Evolutionary conservation across 352 stramenopile genomes (phyloP), one percentile per base, ranked within the genome.

Genomic region (Phytopythium helicoides): DNA sequence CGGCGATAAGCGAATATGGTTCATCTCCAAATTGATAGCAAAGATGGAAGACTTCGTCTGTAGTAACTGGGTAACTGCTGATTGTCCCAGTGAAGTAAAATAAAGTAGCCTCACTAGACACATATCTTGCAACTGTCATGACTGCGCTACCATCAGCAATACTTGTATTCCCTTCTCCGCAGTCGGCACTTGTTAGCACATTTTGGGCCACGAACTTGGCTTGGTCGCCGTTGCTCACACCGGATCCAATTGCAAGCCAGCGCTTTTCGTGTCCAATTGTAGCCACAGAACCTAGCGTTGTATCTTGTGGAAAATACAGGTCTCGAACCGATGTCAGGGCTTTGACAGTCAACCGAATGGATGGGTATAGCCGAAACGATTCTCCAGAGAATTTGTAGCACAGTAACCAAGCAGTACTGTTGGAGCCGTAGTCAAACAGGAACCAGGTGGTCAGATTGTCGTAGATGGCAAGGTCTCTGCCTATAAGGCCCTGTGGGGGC

Each of bases 11-110:
- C 9, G 76, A 66, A 48, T 68, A 87, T 3, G 76, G 74, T 3
- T 89, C 79, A 34, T 84, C 68, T 47, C 86, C 74, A 22, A 89
- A 89, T n/a, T 72, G 60, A 45, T 89, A 89, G 56, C 79, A 89
- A 28, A 87, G n/a, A 16, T 79, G 72, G 52, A 87, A 89, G 6
- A 76, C 41, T 34, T 87, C 76, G 9, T 51, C 68, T 0, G 56
- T 60, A 0, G 74, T 67, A 3, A 53, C 33, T 12, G 79, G 79
- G 22, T 73, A 81, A 3, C 57, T 38, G 0, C 56, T 70, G 22
- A 87, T 71, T 0, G 38, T 66, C 0, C 76, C 74, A 2, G 60
- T 58, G 40, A 89, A 89, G 0, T 52, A 44, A 5, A 75, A 47
- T 1, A 57, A 52, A 1, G 42, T 3, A 12, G 21, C 56, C 0